Conservation (phyloP, 139 green algal species). For the Diplosphaera chodatii region DNA sequence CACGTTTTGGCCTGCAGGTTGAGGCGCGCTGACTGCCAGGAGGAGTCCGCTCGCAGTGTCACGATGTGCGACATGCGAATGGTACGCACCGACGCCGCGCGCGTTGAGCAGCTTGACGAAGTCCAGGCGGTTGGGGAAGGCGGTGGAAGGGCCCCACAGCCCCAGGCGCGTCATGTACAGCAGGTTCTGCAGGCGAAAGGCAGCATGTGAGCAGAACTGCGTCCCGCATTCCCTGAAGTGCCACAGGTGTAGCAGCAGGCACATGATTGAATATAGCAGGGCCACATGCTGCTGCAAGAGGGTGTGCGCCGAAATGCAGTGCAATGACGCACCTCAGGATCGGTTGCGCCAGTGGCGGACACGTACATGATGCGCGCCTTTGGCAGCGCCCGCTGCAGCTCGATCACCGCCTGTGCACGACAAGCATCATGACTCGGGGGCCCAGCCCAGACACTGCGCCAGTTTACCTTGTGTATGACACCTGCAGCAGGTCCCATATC, state of each 20-base stretch:
- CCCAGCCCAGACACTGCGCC: no score
- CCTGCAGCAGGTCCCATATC: neutral
- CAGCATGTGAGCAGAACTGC: no score
- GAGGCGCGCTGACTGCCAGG: no score
- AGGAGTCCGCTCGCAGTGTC: no score
- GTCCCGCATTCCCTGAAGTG: no score
- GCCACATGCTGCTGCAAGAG: no score
- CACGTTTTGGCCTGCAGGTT: no score
- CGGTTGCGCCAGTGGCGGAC: slow-evolving; percentile 48
- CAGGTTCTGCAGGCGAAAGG: slow-evolving; percentile 30
- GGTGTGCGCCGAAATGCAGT: neutral
- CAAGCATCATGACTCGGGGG: no score
- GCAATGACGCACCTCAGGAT: slow-evolving; percentile 12
- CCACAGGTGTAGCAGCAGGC: no score
- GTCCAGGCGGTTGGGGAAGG: slow-evolving; percentile 25
- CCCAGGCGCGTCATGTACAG: slow-evolving; percentile 60
- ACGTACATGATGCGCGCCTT: slow-evolving; percentile 56
- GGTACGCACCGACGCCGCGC: slow-evolving; percentile 26
- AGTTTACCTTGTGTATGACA: no score
- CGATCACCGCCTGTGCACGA: slow-evolving; percentile 43
- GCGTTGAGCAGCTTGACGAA: slow-evolving; percentile 24
- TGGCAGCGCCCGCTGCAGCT: slow-evolving; percentile 38
- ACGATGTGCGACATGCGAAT: no score
- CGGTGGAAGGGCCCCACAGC: slow-evolving; percentile 42
- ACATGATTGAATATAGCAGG: no score